A percentile compares a stretch with the other conserved stretches of the same genome.
Conservation (phyloP, 1,139 yeast genomes). For the Zygoascus meyerae region DNA sequence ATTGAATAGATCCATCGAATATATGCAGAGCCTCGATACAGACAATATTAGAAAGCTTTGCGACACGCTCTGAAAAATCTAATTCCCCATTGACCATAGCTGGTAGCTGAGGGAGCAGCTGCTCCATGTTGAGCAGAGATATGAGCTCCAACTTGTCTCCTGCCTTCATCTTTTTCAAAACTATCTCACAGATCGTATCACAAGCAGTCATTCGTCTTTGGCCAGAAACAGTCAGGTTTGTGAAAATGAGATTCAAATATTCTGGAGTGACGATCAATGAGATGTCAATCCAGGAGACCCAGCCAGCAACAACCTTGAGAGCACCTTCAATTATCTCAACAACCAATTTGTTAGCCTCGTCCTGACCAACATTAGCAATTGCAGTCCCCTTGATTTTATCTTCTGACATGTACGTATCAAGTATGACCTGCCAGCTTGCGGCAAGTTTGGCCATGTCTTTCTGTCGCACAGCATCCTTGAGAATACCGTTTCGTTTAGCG, state of each 20-base stretch:
- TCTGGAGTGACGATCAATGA: constrained; percentile 64
- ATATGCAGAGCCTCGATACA: constrained; percentile 70
- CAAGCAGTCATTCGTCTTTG: constrained; percentile 56
- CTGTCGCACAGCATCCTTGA: constrained; percentile 78
- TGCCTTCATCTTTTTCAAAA: constrained; percentile 89
- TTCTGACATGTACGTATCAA: constrained; percentile 36
- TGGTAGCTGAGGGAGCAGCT: constrained; percentile 39
- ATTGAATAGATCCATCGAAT: constrained; percentile 45
- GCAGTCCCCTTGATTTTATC: constrained; percentile 1
- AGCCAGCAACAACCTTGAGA: constrained; percentile 71
- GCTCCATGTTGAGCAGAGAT: constrained; percentile 59
- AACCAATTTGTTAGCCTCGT: constrained; percentile 21
- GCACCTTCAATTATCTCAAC: constrained; percentile 52
- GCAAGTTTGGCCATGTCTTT: constrained; percentile 69
- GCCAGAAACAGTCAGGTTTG: constrained; percentile 47
- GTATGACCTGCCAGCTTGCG: constrained; percentile 59
- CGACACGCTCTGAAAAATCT: constrained; percentile 71
- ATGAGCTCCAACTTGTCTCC: constrained; percentile 76
- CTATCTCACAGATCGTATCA: constrained; percentile 68
- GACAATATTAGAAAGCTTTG: constrained; percentile 67
- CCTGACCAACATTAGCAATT: constrained; percentile 5
- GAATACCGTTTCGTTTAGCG: constrained; percentile 58
- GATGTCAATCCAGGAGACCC: constrained; percentile 94
- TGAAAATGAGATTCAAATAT: constrained; percentile 57
- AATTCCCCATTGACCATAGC: constrained; percentile 43